Percentiles rank a stretch among this genome's conserved stretches.
These are phyloP conservation scores for Sclerotinia borealis DNA, from an alignment of 2,329 filamentous ascomycete genomes.

Conservation along the genomic window DNA sequence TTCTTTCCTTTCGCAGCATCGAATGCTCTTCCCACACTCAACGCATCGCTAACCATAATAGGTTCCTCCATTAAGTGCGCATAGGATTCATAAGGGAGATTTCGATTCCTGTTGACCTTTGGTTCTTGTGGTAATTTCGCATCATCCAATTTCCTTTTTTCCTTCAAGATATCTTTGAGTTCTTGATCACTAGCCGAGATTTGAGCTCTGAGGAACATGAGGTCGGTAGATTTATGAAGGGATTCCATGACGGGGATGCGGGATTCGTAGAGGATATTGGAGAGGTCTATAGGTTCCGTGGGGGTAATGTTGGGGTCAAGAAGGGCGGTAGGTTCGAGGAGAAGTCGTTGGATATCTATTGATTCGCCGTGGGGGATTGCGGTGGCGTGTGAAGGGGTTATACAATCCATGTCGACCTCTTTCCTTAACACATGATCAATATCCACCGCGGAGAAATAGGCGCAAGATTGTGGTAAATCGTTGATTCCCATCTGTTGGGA, in stretches of 20 bases:
- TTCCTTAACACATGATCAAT: conserved; percentile 95
- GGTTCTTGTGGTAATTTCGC: conserved; percentile 42
- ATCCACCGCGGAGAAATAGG: conserved; percentile 93
- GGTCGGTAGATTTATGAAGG: conserved; percentile 43
- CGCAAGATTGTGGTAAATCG: conserved; percentile 88
- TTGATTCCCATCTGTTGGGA: conserved; percentile 93
- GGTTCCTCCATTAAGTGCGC: conserved; percentile 13
- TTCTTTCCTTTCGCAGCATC: conserved; percentile 6
- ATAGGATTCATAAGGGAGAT: conserved; percentile 8
- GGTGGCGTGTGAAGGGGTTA: conserved; percentile 78
- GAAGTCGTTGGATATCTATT: conserved; percentile 72
- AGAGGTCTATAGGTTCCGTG: conserved; percentile 39
- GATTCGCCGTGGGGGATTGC: conserved; percentile 81
- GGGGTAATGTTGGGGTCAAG: conserved; percentile 63
- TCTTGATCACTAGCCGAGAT: conserved; percentile 71
- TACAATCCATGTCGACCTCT: conserved; percentile 95
- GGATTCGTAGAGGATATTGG: conserved; percentile 60
- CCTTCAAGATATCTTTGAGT: conserved; percentile 64
- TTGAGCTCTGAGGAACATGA: conserved; percentile 75
- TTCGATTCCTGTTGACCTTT: background rate
- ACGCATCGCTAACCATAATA: conserved; percentile 9
- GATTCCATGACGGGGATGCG: conserved; percentile 75
- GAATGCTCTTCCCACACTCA: background rate
- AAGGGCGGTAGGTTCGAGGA: conserved; percentile 60
- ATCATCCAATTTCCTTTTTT: conserved; percentile 31